phyloP scores from a whole-genome alignment of 2,329 filamentous ascomycete genomes.

The Fusarium fracticaudum region DNA sequence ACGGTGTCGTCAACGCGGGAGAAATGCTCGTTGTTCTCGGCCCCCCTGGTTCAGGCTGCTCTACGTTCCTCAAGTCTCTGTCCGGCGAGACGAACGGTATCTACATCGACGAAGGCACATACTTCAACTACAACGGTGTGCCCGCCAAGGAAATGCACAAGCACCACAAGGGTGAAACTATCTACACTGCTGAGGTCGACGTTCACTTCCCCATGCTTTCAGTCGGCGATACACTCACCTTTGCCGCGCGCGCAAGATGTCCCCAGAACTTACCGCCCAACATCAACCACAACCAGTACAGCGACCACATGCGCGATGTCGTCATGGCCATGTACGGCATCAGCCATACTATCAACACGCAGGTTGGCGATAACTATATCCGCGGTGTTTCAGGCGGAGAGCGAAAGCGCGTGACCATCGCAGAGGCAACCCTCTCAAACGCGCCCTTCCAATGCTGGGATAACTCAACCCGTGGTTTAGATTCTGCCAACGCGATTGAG shows the following conservation, averaged over 20 bases:
- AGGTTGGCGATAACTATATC: constrained; percentile 74
- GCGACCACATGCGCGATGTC: constrained; percentile 69
- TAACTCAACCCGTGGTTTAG: constrained; percentile 46
- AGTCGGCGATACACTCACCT: constrained; percentile 70
- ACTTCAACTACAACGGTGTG: constrained; percentile 38
- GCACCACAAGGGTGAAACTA: constrained; percentile 26
- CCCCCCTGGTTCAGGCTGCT: constrained; percentile 69
- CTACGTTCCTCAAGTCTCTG: constrained; percentile 69
- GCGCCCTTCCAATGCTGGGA: constrained; percentile 53
- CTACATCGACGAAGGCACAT: constrained; percentile 59
- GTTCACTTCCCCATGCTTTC: constrained; percentile 63
- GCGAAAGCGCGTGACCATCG: constrained; percentile 79
- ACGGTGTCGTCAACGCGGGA: constrained; percentile 70
- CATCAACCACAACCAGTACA: constrained; percentile 60
- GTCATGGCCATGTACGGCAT: constrained; percentile 74
- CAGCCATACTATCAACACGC: constrained; percentile 75
- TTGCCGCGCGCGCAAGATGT: constrained; percentile 69
- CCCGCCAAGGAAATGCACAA: constrained; percentile 32
- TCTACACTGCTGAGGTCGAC: constrained; percentile 40
- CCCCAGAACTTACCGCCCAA: constrained; percentile 68
- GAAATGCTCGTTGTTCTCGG: constrained; percentile 78
- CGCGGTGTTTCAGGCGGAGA: constrained; percentile 81
- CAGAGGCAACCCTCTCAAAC: constrained; percentile 70
- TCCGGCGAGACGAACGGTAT: constrained; percentile 72
- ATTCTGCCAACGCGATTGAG: constrained; percentile 44